phyloP scores from a whole-genome alignment of 2,329 filamentous ascomycete genomes.

The Stagonosporopsis vannaccii region DNA sequence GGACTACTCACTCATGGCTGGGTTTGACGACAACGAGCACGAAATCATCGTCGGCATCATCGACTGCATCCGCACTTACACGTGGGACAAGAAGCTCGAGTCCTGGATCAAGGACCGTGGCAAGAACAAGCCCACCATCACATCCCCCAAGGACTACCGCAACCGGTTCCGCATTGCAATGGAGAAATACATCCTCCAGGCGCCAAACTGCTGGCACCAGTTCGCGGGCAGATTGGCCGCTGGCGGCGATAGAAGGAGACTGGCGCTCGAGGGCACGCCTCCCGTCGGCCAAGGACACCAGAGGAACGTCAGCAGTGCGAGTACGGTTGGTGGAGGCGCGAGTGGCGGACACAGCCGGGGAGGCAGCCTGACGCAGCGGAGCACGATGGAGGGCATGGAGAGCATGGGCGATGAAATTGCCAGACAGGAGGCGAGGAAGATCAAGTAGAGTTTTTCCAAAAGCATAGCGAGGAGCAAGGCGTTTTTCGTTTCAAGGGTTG shows the following conservation, averaged over 20 bases:
- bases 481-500: no score
- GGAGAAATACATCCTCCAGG: conserved; percentile 83
- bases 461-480: background rate
- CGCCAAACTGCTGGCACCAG: conserved; percentile 78
- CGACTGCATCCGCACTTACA: conserved; percentile 95
- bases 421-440: conserved; percentile 14
- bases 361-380: conserved; percentile 4
- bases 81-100: conserved; percentile 99
- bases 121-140: conserved; percentile 88
- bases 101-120: conserved; percentile 99
- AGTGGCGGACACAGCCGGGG: conserved; percentile 14
- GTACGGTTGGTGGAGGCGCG: conserved; percentile 10
- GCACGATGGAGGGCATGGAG: background rate
- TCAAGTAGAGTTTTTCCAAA: background rate
- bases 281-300: conserved; percentile 20
- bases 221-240: conserved; percentile 54
- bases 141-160: conserved; percentile 97
- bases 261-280: conserved; percentile 19
- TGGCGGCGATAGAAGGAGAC: conserved; percentile 26
- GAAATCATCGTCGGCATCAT: conserved; percentile 98
- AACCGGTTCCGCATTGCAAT: conserved; percentile 95
- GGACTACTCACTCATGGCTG: conserved; percentile 99
- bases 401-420: conserved; percentile 14
- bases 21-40: conserved; percentile 86
- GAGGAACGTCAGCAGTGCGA: conserved; percentile 27